Conservation (phyloP, 1,284 basidiomycete genomes). For the Austropuccinia psidii region DNA sequence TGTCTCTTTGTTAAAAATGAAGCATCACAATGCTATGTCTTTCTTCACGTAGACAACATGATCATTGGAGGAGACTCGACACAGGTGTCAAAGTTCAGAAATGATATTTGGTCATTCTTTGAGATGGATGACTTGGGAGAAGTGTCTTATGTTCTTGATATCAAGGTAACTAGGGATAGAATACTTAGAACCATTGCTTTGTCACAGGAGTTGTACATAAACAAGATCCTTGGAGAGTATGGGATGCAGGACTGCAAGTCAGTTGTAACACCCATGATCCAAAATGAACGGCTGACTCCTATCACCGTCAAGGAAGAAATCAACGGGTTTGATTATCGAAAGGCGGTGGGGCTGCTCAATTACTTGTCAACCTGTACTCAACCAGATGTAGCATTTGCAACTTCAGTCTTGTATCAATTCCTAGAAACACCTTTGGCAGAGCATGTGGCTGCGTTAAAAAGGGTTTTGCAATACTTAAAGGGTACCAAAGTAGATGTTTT, state of each 20-base stretch:
- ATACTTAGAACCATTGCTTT: not conserved
- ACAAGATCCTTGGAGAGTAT: constrained; percentile 1
- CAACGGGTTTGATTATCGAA: too few species aligned
- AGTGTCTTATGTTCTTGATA: not conserved
- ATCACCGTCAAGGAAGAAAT: too few species aligned
- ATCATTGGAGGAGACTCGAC: not conserved
- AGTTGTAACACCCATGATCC: not conserved
- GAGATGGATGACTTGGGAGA: constrained; percentile 2
- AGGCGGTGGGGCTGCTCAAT: not conserved
- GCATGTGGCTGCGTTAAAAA: too few species aligned
- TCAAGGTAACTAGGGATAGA: not conserved
- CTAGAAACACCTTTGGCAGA: too few species aligned
- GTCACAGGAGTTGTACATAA: not conserved
- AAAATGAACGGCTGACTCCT: not conserved
- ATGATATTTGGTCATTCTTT: not conserved
- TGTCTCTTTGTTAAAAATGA: not conserved
- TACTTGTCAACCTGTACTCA: not conserved
- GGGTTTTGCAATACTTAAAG: not conserved
- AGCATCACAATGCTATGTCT: not conserved
- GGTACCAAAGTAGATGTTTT: too few species aligned
- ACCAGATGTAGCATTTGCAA: too few species aligned
- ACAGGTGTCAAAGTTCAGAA: not conserved
- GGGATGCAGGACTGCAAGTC: not conserved
- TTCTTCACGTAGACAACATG: constrained; percentile 14
- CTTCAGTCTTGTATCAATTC: too few species aligned